Evolutionary conservation across 2,329 filamentous ascomycete species (phyloP).

Genomic region (Stemphylium beticola): DNA sequence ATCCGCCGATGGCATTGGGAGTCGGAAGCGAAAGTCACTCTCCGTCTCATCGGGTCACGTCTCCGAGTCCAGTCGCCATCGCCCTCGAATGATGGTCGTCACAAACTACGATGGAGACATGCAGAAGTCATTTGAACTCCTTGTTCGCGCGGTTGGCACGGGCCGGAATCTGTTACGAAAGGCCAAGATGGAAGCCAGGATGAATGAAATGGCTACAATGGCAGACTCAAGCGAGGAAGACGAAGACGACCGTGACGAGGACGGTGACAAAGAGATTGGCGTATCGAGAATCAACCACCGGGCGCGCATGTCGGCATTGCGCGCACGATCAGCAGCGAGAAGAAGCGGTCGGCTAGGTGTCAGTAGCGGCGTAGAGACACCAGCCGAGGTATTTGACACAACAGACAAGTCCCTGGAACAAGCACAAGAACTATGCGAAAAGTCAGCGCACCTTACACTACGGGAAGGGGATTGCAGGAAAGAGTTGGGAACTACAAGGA

Average conservation of each 20-base stretch:
- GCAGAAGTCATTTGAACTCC: conserved; percentile 79
- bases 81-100: conserved; percentile 76
- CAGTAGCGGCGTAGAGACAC: conserved; percentile 18
- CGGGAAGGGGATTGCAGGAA: conserved; percentile 83
- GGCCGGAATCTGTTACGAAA: conserved; percentile 86
- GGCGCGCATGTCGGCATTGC: conserved; percentile 42
- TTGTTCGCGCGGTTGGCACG: conserved; percentile 81
- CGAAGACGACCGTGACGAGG: conserved; percentile 31
- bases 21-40: conserved; percentile 52
- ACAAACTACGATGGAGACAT: conserved; percentile 93
- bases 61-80: conserved; percentile 62
- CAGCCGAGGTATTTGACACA: conserved; percentile 59
- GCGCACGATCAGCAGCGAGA: conserved; percentile 30
- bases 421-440: conserved; percentile 82
- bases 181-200: conserved; percentile 81
- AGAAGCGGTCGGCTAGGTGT: conserved; percentile 15
- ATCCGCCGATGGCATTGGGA: conserved; percentile 25
- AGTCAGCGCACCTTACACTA: conserved; percentile 87
- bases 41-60: conserved; percentile 50
- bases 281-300: conserved; percentile 47
- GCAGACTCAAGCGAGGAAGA: conserved; percentile 39
- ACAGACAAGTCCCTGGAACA: conserved; percentile 80
- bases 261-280: conserved; percentile 34
- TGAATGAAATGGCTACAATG: conserved; percentile 57
- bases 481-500: conserved; percentile 74